Conservation (phyloP, 345 rosid genomes). For the Pistacia atlantica region DNA sequence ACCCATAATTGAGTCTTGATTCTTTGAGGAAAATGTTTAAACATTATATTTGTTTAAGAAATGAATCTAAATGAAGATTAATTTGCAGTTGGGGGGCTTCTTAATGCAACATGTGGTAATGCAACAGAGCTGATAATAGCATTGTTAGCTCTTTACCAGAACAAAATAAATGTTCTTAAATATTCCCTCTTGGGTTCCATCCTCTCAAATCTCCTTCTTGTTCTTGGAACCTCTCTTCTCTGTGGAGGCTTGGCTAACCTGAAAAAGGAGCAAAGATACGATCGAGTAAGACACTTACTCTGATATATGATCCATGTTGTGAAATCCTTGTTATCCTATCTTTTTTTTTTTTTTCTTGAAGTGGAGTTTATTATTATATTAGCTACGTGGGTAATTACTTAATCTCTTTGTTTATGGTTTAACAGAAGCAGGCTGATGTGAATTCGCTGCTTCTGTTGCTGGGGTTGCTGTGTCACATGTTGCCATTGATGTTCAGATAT, state of each 20-base stretch:
- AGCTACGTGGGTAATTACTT: no score
- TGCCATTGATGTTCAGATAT: constrained; percentile 67
- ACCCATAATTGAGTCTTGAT: background rate
- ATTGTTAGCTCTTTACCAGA: constrained; percentile 68
- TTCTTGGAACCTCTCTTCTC: constrained; percentile 84
- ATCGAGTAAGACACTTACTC: constrained; percentile 50
- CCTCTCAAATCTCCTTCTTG: constrained; percentile 86
- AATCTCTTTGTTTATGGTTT: background rate
- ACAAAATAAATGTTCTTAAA: constrained; percentile 74
- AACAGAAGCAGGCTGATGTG: constrained; percentile 89
- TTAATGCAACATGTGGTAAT: constrained; percentile 96
- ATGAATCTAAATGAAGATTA: background rate
- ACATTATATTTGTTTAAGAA: background rate
- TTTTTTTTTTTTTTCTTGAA: no score
- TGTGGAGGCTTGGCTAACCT: constrained; percentile 83
- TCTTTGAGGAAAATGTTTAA: background rate
- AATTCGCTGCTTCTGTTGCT: constrained; percentile 68
- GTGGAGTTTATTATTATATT: no score
- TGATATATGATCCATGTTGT: no score
- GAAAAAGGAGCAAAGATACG: constrained; percentile 70
- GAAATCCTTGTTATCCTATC: no score
- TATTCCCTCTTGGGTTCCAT: constrained; percentile 87
- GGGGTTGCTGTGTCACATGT: constrained; percentile 76
- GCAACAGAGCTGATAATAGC: constrained; percentile 95
- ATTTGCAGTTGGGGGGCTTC: constrained; percentile 85